Evolutionary conservation across 1,284 basidiomycete species (phyloP).

Genomic region (Cryptococcus depauperatus): DNA sequence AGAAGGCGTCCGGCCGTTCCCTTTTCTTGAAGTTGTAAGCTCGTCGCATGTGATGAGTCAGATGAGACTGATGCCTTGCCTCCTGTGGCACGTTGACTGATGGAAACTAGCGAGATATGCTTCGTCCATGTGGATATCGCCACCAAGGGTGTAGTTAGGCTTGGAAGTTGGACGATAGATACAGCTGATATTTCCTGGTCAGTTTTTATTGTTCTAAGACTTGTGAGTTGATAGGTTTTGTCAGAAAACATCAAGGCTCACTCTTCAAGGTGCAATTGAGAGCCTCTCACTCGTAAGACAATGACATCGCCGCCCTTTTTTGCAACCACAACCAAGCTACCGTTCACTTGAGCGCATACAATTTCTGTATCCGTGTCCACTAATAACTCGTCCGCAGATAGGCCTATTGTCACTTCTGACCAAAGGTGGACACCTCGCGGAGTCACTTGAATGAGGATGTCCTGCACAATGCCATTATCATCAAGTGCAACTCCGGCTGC

Average conservation of each 20-base stretch:
- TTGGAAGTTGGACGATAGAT: conserved; percentile 9
- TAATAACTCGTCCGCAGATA: conserved; percentile 1
- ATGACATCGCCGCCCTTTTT: conserved; percentile 54
- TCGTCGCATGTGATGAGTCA: no score
- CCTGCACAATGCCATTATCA: conserved; percentile 9
- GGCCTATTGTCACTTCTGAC: conserved; percentile 32
- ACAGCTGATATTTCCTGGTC: conserved; percentile 36
- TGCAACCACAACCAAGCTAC: conserved; percentile 60
- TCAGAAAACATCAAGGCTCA: conserved; percentile 2
- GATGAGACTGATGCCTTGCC: no score
- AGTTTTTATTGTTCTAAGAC: no score
- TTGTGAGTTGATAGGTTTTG: neutral
- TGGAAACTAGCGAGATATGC: conserved; percentile 54
- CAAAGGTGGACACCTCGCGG: conserved; percentile 50
- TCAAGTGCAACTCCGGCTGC: conserved; percentile 51
- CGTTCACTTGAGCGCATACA: conserved; percentile 59
- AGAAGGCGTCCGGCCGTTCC: conserved; percentile 64
- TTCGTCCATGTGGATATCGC: conserved; percentile 74
- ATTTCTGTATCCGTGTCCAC: conserved; percentile 47
- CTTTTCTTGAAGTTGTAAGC: no score
- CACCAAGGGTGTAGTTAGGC: conserved; percentile 15
- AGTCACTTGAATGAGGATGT: conserved; percentile 64
- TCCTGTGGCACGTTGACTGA: conserved; percentile 47
- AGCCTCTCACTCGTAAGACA: conserved; percentile 45
- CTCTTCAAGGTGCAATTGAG: conserved; percentile 27